phyloP scores from a whole-genome alignment of 192 early-diverging fungal species.

The Mortierella hygrophila region DNA sequence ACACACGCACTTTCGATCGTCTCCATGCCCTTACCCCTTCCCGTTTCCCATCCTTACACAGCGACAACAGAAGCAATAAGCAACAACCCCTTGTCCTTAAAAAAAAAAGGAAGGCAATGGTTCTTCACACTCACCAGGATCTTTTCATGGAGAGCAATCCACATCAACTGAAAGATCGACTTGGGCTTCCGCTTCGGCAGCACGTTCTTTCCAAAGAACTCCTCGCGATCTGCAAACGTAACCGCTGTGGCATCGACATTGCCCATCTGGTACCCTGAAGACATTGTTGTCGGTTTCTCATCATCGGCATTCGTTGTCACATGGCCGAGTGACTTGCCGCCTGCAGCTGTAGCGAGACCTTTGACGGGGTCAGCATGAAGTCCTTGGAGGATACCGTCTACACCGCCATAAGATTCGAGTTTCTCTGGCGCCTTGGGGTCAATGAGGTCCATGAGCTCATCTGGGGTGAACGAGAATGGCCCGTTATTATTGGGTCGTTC shows the following conservation, averaged over 20 bases:
- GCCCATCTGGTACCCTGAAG: background rate
- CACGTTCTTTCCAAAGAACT: slow-evolving; percentile 77
- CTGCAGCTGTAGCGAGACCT: slow-evolving; percentile 59
- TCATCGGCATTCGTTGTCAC: background rate
- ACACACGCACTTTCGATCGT: too few species aligned
- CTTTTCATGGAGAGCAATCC: slow-evolving; percentile 87
- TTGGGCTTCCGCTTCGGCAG: slow-evolving; percentile 79
- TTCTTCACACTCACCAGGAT: slow-evolving; percentile 67
- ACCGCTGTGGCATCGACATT: slow-evolving; percentile 13
- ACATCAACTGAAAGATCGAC: slow-evolving; percentile 79
- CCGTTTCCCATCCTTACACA: too few species aligned
- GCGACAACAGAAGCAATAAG: too few species aligned
- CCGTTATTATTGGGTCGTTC: slow-evolving; percentile 23
- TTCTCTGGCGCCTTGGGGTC: slow-evolving; percentile 69
- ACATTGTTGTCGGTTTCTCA: background rate
- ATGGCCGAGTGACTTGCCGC: slow-evolving; percentile 7
- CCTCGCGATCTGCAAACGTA: slow-evolving; percentile 65
- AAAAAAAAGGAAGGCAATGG: background rate
- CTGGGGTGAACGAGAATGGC: slow-evolving; percentile 68
- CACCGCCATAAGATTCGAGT: slow-evolving; percentile 61
- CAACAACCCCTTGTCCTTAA: background rate
- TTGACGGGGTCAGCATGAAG: slow-evolving; percentile 58
- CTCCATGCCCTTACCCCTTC: too few species aligned
- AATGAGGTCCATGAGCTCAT: slow-evolving; percentile 61
- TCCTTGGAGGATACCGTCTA: slow-evolving; percentile 64